These are phyloP conservation scores for Nigrospora oryzae DNA, from an alignment of 2,329 filamentous ascomycete genomes.

Conservation along the genomic window DNA sequence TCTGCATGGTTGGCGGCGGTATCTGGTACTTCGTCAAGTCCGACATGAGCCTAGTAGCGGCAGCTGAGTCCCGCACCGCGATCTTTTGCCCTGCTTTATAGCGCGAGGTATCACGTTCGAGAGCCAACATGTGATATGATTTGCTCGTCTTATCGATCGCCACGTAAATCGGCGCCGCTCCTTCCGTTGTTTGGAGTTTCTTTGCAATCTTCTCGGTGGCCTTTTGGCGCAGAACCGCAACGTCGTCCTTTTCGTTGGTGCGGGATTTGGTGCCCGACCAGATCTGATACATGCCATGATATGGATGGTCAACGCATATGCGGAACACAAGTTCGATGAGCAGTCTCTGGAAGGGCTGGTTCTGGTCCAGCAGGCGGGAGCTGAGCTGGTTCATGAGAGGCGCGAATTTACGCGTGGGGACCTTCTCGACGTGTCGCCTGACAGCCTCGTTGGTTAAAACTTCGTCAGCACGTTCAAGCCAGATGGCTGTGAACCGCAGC, in stretches of 20 bases:
- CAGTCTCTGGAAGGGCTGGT: constrained; percentile 65
- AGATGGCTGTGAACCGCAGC: constrained; percentile 85
- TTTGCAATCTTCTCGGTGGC: constrained; percentile 65
- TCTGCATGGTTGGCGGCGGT: constrained; percentile 82
- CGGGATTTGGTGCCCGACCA: constrained; percentile 72
- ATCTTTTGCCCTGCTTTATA: constrained; percentile 62
- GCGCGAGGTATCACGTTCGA: constrained; percentile 53
- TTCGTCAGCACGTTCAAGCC: constrained; percentile 80
- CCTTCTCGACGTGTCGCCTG: constrained; percentile 56
- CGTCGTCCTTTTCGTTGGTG: constrained; percentile 62
- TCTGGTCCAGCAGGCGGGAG: constrained; percentile 72
- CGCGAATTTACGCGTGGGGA: constrained; percentile 88
- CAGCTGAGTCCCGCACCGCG: constrained; percentile 47
- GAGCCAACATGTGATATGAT: constrained; percentile 54
- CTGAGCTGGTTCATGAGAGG: constrained; percentile 91
- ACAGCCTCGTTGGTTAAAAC: constrained; percentile 72
- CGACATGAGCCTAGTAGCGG: constrained; percentile 55
- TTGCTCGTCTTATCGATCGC: constrained; percentile 68
- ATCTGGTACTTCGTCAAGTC: constrained; percentile 59
- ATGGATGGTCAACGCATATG: constrained; percentile 89
- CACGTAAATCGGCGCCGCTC: constrained; percentile 52
- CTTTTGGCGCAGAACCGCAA: constrained; percentile 62
- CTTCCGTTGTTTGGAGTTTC: constrained; percentile 44
- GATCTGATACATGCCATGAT: constrained; percentile 95
- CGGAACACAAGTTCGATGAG: constrained; percentile 66